A percentile compares a stretch with the other conserved stretches of the same genome.
phyloP scores from a whole-genome alignment of 306 rosid genomes.

The Oemleria cerasiformis region DNA sequence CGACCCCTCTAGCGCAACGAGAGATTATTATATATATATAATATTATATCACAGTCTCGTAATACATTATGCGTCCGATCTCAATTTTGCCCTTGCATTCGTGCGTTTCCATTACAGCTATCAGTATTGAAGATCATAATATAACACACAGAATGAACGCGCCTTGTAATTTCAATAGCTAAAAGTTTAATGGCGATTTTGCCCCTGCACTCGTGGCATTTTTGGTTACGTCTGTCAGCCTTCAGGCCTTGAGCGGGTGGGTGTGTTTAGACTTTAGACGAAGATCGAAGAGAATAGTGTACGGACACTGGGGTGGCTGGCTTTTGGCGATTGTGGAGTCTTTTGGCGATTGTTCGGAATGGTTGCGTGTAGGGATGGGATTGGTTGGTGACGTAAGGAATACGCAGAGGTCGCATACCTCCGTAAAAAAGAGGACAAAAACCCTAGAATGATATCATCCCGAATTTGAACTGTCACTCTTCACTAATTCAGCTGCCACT shows the following conservation, averaged over 20 bases:
- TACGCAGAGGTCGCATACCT: conserved; percentile 29
- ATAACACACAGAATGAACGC: too few species aligned
- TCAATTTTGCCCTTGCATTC: too few species aligned
- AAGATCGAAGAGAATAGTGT: not conserved
- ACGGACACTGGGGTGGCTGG: not conserved
- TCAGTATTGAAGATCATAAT: too few species aligned
- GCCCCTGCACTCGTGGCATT: not conserved
- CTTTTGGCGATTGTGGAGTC: too few species aligned
- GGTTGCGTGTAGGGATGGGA: conserved; percentile 19
- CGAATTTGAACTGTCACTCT: not conserved
- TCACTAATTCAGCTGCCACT: too few species aligned
- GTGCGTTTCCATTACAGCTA: too few species aligned
- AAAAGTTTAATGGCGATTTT: too few species aligned
- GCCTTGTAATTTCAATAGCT: not conserved
- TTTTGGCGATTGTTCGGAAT: not conserved
- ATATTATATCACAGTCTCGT: too few species aligned
- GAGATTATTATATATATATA: too few species aligned
- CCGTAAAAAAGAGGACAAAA: conserved; percentile 17
- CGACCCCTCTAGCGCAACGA: not conserved
- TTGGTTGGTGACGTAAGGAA: conserved; percentile 38
- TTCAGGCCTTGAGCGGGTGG: not conserved
- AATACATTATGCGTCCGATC: too few species aligned
- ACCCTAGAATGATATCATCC: not conserved
- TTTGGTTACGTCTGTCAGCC: not conserved
- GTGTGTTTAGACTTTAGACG: not conserved